Evolutionary conservation across 108 stramenopile species (phyloP).

Genomic region (Licmophora abbreviata): DNA sequence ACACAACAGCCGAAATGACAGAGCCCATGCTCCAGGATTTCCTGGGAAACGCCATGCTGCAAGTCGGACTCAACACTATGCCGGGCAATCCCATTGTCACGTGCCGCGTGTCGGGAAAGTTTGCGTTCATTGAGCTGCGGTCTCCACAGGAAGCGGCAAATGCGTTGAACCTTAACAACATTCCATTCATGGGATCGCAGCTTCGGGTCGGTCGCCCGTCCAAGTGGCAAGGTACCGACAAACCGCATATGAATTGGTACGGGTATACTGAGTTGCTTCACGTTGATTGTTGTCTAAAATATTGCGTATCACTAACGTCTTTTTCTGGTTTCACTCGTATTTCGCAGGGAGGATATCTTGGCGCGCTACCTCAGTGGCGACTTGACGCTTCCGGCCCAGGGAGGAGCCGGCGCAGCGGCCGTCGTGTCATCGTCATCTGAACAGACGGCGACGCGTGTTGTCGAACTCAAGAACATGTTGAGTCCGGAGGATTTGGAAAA

Average conservation of each 20-base stretch:
- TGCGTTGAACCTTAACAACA: constrained; percentile 90
- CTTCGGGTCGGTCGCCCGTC: constrained; percentile 84
- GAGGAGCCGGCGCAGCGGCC: constrained; percentile 14
- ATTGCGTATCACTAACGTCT: no score
- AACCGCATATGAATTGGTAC: constrained; percentile 89
- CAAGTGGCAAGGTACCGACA: constrained; percentile 84
- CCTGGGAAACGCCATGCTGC: constrained; percentile 78
- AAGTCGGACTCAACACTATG: constrained; percentile 68
- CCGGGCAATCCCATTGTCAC: constrained; percentile 83
- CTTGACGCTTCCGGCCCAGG: constrained; percentile 33
- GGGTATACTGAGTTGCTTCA: no score
- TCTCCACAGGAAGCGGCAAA: constrained; percentile 79
- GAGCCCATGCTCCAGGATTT: constrained; percentile 79
- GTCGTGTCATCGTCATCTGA: constrained; percentile 9
- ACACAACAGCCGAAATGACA: constrained; percentile 91
- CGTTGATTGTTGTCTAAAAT: no score
- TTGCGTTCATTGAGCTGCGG: constrained; percentile 89
- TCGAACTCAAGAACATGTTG: constrained; percentile 89
- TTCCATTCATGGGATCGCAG: constrained; percentile 84
- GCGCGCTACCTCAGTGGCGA: constrained; percentile 88
- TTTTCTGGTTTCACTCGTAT: no score
- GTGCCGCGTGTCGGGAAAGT: constrained; percentile 84
- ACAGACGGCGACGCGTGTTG: constrained; percentile 38
- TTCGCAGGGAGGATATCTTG: constrained; percentile 90
- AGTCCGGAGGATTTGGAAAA: constrained; percentile 69